These are phyloP conservation scores for Umbilicus rupestris DNA, from an alignment of 164 flowering plant genomes.

Conservation along the genomic window DNA sequence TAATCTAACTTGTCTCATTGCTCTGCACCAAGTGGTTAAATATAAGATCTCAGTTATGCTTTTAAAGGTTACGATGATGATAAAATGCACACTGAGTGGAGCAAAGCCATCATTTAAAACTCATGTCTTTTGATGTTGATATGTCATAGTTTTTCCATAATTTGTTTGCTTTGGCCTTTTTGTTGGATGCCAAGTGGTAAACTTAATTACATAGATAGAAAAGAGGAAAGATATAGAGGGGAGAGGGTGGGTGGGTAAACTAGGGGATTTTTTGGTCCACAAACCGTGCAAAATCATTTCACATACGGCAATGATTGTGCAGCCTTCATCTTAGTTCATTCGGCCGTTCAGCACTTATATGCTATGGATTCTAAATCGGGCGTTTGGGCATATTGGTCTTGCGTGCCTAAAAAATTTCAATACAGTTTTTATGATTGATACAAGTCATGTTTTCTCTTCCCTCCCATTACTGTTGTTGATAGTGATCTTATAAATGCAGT, in stretches of 20 bases:
- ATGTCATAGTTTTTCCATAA: too few relatives aligned
- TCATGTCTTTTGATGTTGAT: too few relatives aligned
- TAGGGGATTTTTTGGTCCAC: too few relatives aligned
- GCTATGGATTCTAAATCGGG: background rate
- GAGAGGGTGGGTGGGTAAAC: too few relatives aligned
- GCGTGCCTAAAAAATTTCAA: background rate
- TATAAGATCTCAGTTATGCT: too few relatives aligned
- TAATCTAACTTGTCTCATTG: background rate
- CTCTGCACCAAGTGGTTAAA: background rate
- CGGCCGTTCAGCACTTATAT: background rate
- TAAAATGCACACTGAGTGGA: too few relatives aligned
- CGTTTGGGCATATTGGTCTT: background rate
- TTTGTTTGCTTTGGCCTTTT: too few relatives aligned
- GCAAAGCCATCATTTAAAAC: too few relatives aligned
- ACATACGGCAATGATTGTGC: background rate
- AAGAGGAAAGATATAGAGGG: too few relatives aligned
- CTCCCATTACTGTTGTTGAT: background rate
- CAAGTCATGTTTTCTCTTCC: background rate
- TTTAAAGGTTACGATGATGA: too few relatives aligned
- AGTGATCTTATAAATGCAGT: slow-evolving; percentile 38
- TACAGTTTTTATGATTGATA: background rate
- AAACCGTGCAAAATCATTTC: background rate
- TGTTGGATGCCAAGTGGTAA: too few relatives aligned
- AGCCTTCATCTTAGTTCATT: background rate
- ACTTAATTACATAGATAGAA: too few relatives aligned